These are phyloP conservation scores for Sporothrix schenckii DNA, from an alignment of 2,329 filamentous ascomycete genomes.

Conservation along the genomic window DNA sequence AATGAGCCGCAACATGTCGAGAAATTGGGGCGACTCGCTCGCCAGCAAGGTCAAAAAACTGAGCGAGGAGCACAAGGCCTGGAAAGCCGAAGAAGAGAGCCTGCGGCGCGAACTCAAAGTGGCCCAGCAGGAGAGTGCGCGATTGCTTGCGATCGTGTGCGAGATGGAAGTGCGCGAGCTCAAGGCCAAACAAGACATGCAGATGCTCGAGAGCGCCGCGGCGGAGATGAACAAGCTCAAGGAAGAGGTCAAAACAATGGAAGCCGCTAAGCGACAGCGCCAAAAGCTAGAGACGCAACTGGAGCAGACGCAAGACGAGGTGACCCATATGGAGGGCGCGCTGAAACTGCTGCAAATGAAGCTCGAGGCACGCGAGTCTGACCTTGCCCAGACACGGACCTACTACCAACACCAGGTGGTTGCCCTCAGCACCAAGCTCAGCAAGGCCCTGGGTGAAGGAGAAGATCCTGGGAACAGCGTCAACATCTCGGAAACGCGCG, in stretches of 20 bases:
- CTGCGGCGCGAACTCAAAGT: slow-evolving; percentile 62
- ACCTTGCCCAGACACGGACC: slow-evolving; percentile 49
- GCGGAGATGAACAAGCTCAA: slow-evolving; percentile 64
- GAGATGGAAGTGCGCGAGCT: slow-evolving; percentile 70
- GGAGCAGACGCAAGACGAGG: slow-evolving; percentile 59
- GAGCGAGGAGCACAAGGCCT: slow-evolving; percentile 70
- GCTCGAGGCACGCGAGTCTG: slow-evolving; percentile 55
- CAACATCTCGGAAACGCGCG: slow-evolving; percentile 43
- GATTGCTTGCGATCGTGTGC: slow-evolving; percentile 67
- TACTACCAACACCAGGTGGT: slow-evolving; percentile 55
- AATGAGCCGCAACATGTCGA: slow-evolving; percentile 70
- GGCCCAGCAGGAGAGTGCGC: slow-evolving; percentile 63
- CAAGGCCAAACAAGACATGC: slow-evolving; percentile 59
- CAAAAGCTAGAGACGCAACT: slow-evolving; percentile 66
- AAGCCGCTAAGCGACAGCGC: slow-evolving; percentile 63
- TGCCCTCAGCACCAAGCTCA: slow-evolving; percentile 52
- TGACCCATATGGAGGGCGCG: slow-evolving; percentile 61
- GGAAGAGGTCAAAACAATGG: slow-evolving; percentile 61
- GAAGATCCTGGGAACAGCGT: slow-evolving; percentile 24
- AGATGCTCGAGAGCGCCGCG: slow-evolving; percentile 52
- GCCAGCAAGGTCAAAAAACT: slow-evolving; percentile 66
- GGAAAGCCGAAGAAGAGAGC: slow-evolving; percentile 59
- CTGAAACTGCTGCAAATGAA: slow-evolving; percentile 63
- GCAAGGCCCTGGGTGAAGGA: slow-evolving; percentile 43
- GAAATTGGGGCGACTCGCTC: slow-evolving; percentile 77